Evolutionary conservation across 139 green algal species (phyloP), one percentile per base, ranked within the genome.

Genomic region (Desmodesmus armatus): DNA sequence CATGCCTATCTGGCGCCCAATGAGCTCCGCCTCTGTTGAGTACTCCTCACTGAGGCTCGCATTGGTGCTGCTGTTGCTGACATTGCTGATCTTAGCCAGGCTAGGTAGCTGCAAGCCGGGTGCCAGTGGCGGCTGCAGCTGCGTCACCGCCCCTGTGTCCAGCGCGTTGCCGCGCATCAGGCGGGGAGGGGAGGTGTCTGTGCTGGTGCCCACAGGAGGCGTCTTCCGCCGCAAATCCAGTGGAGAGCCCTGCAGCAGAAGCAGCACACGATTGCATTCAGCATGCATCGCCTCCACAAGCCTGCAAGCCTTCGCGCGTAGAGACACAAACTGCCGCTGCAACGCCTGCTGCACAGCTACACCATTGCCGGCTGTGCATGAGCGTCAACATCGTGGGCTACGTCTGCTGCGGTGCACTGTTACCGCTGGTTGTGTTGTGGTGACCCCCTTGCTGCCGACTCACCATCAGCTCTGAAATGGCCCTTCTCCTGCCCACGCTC

Each of bases 381-480:
- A 69, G 17, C 21, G 25, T 31, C 60, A 27, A 31, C 60, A n/a
- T 69, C 25, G n/a, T n/a, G n/a, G n/a, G n/a, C n/a, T n/a, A n/a
- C n/a, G n/a, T n/a, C n/a, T n/a, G n/a, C n/a, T n/a, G n/a, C n/a
- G n/a, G n/a, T n/a, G n/a, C n/a, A n/a, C n/a, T n/a, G n/a, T n/a
- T n/a, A n/a, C n/a, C n/a, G n/a, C n/a, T n/a, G n/a, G n/a, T n/a
- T n/a, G n/a, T n/a, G n/a, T n/a, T n/a, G n/a, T n/a, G n/a, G n/a
- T n/a, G n/a, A n/a, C n/a, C n/a, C n/a, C n/a, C n/a, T n/a, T n/a
- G n/a, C n/a, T n/a, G n/a, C n/a, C n/a, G n/a, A 66, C 62, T 51
- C 23, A 85, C 79, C 80, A 78, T 79, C 7, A 85, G 65, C 80
- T 85, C 80, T 49, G 80, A 85, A 9, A 85, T 70, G 17, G 80